Base-by-base conservation (phyloP, 441 rosid species). In the Euphorbia celastroides region DNA sequence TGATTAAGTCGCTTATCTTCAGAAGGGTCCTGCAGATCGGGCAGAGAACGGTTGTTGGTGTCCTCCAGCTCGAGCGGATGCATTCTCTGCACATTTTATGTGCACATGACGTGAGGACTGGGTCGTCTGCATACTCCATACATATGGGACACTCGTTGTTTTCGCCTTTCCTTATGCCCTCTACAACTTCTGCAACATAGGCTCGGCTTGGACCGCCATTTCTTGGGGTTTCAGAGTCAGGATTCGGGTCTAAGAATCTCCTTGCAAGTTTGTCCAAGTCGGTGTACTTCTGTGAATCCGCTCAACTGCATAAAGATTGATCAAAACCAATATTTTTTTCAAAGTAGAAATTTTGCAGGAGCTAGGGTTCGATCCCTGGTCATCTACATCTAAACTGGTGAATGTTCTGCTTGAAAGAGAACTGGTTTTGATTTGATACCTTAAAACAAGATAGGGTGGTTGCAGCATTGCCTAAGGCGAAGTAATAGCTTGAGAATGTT, bases 381-480 rank as follows among this genome's bases (percentile, higher is more conserved):
- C n/a, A n/a, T n/a, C n/a, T n/a, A n/a, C n/a, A n/a, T n/a, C n/a
- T n/a, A n/a, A n/a, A n/a, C n/a, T n/a, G n/a, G n/a, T n/a, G n/a
- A n/a, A n/a, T n/a, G n/a, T n/a, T n/a, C n/a, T n/a, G n/a, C n/a
- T n/a, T n/a, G n/a, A n/a, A n/a, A n/a, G n/a, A n/a, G n/a, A n/a
- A n/a, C n/a, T n/a, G n/a, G n/a, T n/a, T n/a, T n/a, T n/a, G n/a
- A n/a, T n/a, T n/a, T n/a, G n/a, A n/a, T n/a, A 81, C 93, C 96
- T 82, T 88, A 85, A 80, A 56, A 87, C 91, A 57, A 87, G 90
- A 71, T 76, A 89, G 89, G 91, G 54, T 87, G 89, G 78, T 89
- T 85, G 82, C 93, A 89, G 64, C 93, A 85, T 60, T 89, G 88
- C 77, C 93, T 84, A 70, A 84, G 58, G 58, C 93, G 85, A 70